phyloP scores from a whole-genome alignment of 139 green algal genomes.

The Gonium pectorale region DNA sequence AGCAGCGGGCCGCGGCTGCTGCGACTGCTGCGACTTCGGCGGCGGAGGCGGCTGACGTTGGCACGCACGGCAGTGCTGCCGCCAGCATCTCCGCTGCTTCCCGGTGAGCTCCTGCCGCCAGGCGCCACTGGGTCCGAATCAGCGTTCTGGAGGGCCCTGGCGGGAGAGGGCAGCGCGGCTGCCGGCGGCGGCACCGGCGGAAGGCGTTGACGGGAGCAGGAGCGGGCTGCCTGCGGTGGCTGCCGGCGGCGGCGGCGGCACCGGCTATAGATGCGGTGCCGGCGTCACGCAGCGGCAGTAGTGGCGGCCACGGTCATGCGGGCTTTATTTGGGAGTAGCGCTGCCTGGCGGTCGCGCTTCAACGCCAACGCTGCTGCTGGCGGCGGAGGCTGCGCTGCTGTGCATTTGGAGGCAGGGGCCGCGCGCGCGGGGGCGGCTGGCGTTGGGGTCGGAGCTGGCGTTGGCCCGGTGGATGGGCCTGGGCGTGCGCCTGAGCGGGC shows the following conservation, averaged over 20 bases:
- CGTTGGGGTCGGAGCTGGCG: constrained; percentile 59
- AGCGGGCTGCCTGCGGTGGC: too few species aligned
- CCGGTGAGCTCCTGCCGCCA: not conserved
- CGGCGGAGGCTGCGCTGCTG: constrained; percentile 21
- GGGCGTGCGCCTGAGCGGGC: not conserved
- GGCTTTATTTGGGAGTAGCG: too few species aligned
- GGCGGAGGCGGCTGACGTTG: not conserved
- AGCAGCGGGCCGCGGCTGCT: not conserved
- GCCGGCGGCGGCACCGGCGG: not conserved
- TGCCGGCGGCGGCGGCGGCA: too few species aligned
- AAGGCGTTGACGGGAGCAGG: too few species aligned
- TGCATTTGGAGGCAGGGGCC: not conserved
- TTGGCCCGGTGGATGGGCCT: constrained; percentile 65
- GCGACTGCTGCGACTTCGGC: not conserved
- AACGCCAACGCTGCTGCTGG: constrained; percentile 30
- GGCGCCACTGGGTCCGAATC: too few species aligned
- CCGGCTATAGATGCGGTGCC: too few species aligned
- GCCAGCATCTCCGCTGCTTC: not conserved
- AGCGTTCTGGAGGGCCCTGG: too few species aligned
- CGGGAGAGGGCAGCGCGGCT: too few species aligned
- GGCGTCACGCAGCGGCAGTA: not conserved
- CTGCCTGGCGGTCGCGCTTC: not conserved
- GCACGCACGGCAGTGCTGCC: too few species aligned
- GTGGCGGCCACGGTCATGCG: too few species aligned
- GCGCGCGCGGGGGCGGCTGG: not conserved